phyloP scores from a whole-genome alignment of 1,139 yeast species.

The Saccharomyces hybrid region DNA sequence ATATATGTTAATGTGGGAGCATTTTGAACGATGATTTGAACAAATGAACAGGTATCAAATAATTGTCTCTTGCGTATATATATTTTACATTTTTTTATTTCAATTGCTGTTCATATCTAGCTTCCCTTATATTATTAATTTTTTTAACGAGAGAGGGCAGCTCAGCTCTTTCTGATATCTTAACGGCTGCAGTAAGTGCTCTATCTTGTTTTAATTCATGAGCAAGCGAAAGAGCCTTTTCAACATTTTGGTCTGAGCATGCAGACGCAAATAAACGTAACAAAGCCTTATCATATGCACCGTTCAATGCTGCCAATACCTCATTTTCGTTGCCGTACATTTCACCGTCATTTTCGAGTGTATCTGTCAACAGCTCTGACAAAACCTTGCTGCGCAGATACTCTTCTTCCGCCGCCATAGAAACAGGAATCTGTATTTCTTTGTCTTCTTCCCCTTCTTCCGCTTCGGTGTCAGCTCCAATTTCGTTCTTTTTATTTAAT shows the following conservation, averaged over 20 bases:
- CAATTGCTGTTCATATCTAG: slow-evolving; percentile 36
- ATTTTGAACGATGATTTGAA: neutral
- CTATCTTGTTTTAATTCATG: slow-evolving; percentile 64
- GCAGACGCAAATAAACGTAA: slow-evolving; percentile 70
- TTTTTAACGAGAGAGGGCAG: slow-evolving; percentile 55
- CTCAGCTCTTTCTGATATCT: slow-evolving; percentile 76
- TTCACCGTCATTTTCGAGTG: slow-evolving; percentile 36
- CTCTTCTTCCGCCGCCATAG: slow-evolving; percentile 36
- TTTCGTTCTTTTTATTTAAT: slow-evolving; percentile 26
- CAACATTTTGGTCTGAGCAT: slow-evolving; percentile 57
- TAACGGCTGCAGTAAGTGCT: slow-evolving; percentile 75
- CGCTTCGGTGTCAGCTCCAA: slow-evolving; percentile 26
- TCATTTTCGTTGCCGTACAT: slow-evolving; percentile 38
- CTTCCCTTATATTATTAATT: slow-evolving; percentile 60
- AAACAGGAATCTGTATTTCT: slow-evolving; percentile 26
- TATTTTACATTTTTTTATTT: slow-evolving; percentile 11
- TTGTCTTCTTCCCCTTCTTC: slow-evolving; percentile 33
- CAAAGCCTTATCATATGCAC: slow-evolving; percentile 61
- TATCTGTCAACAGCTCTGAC: slow-evolving; percentile 33
- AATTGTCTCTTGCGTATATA: neutral
- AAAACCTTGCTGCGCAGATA: slow-evolving; percentile 34
- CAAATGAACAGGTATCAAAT: too few species aligned
- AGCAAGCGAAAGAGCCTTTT: slow-evolving; percentile 64
- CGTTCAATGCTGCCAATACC: slow-evolving; percentile 43
- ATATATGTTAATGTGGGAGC: neutral